A percentile compares a stretch with the other conserved stretches of the same genome.
These are phyloP conservation scores for Avena sativa DNA, from an alignment of 176 grass and related monocot genomes.

Conservation along the genomic window DNA sequence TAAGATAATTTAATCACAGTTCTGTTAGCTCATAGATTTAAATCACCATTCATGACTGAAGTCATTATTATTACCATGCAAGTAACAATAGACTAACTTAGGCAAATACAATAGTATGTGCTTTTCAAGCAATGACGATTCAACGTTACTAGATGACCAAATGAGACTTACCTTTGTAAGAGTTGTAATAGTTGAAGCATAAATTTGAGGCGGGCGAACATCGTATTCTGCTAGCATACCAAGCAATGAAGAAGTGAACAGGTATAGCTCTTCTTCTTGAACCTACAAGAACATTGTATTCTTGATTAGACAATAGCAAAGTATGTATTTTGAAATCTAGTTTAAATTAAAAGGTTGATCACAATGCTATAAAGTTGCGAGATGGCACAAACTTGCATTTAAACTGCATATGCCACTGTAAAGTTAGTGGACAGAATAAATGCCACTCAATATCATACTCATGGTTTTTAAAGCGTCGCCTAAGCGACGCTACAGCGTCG, in stretches of 20 bases:
- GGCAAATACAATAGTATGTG: conserved; percentile 5
- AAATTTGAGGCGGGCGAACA: conserved; percentile 75
- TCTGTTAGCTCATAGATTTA: background rate
- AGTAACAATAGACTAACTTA: background rate
- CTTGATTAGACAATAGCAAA: conserved; percentile 11
- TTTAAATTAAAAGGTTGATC: conserved; percentile 12
- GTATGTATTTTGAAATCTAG: conserved; percentile 11
- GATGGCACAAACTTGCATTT: conserved; percentile 16
- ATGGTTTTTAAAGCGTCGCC: no score
- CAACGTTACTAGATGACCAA: background rate
- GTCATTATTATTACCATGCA: background rate
- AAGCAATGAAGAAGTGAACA: conserved; percentile 94
- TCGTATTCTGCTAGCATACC: conserved; percentile 78
- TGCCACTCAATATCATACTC: background rate
- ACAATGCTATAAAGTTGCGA: conserved; percentile 4
- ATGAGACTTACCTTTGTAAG: conserved; percentile 69
- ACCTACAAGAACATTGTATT: conserved; percentile 51
- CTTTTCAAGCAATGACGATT: conserved; percentile 9
- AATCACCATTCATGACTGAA: background rate
- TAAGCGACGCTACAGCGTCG: no score
- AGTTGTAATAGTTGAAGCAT: conserved; percentile 73
- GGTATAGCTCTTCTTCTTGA: conserved; percentile 88
- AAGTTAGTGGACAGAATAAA: conserved; percentile 14
- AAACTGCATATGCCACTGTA: conserved; percentile 18
- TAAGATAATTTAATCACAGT: background rate